Conservation (phyloP, 805 yeast species). For the Candida silvicultrix region DNA sequence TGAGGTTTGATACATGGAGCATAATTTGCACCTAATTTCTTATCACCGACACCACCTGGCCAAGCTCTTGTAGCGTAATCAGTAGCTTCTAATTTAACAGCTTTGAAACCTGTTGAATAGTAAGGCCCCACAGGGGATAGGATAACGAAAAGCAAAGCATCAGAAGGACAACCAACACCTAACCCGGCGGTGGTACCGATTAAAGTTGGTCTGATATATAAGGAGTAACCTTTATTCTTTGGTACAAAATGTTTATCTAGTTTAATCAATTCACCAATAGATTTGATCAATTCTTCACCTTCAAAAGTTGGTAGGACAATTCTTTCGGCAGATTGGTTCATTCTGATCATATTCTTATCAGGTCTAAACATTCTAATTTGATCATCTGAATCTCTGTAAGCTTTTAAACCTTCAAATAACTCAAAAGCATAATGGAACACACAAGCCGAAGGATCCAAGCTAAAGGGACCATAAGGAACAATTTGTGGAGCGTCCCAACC, state of each 20-base stretch:
- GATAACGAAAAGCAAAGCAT: slow-evolving; percentile 79
- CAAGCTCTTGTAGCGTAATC: slow-evolving; percentile 96
- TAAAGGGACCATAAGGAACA: slow-evolving; percentile 72
- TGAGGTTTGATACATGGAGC: slow-evolving; percentile 95
- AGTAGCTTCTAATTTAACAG: slow-evolving; percentile 90
- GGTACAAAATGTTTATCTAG: slow-evolving; percentile 80
- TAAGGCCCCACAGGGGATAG: slow-evolving; percentile 97
- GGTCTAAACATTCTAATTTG: slow-evolving; percentile 83
- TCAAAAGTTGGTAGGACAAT: slow-evolving; percentile 88
- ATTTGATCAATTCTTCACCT: slow-evolving; percentile 64
- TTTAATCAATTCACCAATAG: slow-evolving; percentile 69
- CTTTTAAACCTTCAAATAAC: slow-evolving; percentile 94
- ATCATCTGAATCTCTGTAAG: slow-evolving; percentile 62
- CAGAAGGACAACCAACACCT: slow-evolving; percentile 81
- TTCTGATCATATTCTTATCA: slow-evolving; percentile 84
- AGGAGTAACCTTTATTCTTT: slow-evolving; percentile 77
- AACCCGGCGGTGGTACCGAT: slow-evolving; percentile 88
- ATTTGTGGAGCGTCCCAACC: slow-evolving; percentile 94
- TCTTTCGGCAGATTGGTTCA: slow-evolving; percentile 85
- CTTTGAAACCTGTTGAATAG: slow-evolving; percentile 92
- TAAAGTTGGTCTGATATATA: slow-evolving; percentile 90
- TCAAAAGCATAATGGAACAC: slow-evolving; percentile 95
- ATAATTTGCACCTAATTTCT: slow-evolving; percentile 94
- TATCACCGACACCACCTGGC: slow-evolving; percentile 99
- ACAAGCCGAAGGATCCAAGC: slow-evolving; percentile 80